Evolutionary conservation across 768 basidiomycete genomes (phyloP).

Genomic region (Agaricus blazei): DNA sequence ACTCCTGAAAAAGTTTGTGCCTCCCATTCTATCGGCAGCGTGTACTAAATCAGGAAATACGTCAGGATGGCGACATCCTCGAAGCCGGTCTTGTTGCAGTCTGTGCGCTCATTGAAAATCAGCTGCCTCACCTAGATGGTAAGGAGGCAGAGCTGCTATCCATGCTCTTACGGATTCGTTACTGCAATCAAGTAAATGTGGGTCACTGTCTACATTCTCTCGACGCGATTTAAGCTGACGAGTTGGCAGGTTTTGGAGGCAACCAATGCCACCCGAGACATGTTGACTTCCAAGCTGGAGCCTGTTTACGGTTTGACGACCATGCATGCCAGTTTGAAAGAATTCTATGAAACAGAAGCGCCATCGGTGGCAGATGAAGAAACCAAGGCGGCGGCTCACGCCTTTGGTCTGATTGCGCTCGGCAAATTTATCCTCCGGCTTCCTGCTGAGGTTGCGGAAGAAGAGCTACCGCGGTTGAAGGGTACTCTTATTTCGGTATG

Average conservation of each 20-base stretch:
- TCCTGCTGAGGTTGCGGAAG: constrained; percentile 81
- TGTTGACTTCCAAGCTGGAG: constrained; percentile 64
- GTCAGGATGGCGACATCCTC: constrained; percentile 59
- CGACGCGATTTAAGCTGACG: constrained; percentile 3
- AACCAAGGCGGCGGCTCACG: constrained; percentile 61
- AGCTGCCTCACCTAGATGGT: constrained; percentile 69
- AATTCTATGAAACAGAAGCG: constrained; percentile 52
- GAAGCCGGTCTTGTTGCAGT: constrained; percentile 78
- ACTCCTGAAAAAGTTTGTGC: constrained; percentile 54
- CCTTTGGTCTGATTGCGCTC: constrained; percentile 79
- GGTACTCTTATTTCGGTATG: constrained; percentile 65
- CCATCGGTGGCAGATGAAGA: constrained; percentile 40
- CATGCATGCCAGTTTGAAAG: constrained; percentile 65
- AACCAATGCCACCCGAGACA: constrained; percentile 76
- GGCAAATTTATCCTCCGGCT: constrained; percentile 80
- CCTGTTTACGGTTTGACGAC: constrained; percentile 84
- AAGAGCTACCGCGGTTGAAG: constrained; percentile 77
- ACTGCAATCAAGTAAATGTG: constrained; percentile 67
- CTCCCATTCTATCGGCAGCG: background rate
- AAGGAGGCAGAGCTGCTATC: constrained; percentile 75
- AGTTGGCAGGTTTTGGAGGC: constrained; percentile 68
- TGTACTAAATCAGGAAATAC: background rate
- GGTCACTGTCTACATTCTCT: constrained; percentile 19
- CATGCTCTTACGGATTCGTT: constrained; percentile 65
- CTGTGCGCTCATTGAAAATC: constrained; percentile 81